Conservation (phyloP, 208 protist species). For the Acanthamoeba healyi region DNA sequence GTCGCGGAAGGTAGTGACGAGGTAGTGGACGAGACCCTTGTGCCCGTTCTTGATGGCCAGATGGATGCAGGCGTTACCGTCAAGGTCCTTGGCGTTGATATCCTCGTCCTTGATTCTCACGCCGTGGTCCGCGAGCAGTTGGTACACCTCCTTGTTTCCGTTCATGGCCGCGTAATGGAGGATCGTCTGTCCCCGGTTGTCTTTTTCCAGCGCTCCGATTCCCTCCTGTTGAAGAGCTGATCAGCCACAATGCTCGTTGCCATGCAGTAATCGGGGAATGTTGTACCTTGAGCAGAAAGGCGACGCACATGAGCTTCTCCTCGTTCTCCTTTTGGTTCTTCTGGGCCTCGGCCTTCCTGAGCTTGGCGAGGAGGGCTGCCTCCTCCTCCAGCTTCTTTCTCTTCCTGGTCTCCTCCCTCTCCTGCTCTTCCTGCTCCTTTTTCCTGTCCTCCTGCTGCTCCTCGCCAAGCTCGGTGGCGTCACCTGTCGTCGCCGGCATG, state of each 20-base stretch:
- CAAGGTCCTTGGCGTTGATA: not conserved
- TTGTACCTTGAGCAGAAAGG: not conserved
- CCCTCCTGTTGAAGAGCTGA: too few relatives aligned
- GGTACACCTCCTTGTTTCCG: not conserved
- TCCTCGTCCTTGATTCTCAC: not conserved
- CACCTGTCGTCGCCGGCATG: not conserved
- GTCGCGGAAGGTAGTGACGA: not conserved
- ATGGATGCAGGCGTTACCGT: slow-evolving; percentile 15
- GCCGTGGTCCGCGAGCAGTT: not conserved
- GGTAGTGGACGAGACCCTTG: not conserved
- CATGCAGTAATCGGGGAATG: too few relatives aligned
- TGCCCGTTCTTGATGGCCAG: not conserved
- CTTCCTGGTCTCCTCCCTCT: too few relatives aligned
- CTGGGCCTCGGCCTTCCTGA: not conserved
- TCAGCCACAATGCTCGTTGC: too few relatives aligned
- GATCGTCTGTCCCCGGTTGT: not conserved
- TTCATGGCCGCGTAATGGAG: not conserved
- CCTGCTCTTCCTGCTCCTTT: not conserved
- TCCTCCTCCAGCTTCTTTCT: not conserved
- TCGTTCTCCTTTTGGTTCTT: not conserved
- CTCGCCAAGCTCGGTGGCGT: not conserved
- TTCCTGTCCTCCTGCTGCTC: too few relatives aligned
- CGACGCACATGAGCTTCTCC: not conserved
- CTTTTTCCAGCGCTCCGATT: not conserved
- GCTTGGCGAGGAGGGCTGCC: not conserved